phyloP scores from a whole-genome alignment of 805 yeast species.

The Lipomyces sp. region DNA sequence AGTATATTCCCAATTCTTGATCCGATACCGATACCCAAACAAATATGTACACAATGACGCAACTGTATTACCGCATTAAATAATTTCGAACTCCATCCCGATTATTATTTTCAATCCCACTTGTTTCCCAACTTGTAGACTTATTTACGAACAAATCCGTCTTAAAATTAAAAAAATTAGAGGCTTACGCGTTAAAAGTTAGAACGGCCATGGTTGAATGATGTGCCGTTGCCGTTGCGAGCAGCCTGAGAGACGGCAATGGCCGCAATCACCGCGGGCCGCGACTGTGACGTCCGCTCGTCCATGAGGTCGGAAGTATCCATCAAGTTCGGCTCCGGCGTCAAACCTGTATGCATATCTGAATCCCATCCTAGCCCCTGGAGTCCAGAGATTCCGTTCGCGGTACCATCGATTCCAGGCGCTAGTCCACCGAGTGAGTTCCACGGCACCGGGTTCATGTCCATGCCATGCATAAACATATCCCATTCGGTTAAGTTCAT shows the following conservation, averaged over 20 bases:
- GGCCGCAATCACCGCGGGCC: neutral
- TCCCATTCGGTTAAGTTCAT: conserved; percentile 34
- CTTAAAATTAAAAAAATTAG: neutral
- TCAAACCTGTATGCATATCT: conserved; percentile 15
- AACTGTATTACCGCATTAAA: neutral
- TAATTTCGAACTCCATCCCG: neutral
- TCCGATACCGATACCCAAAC: no score
- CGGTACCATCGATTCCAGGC: neutral
- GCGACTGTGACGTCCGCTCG: conserved; percentile 1
- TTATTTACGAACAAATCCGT: neutral
- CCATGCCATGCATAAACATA: conserved; percentile 30
- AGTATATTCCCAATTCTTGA: neutral
- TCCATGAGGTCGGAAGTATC: conserved; percentile 15
- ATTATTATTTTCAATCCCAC: neutral
- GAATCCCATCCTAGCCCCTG: conserved; percentile 14
- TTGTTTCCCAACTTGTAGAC: neutral
- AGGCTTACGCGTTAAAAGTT: neutral
- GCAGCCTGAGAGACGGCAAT: neutral
- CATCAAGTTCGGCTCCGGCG: conserved; percentile 24
- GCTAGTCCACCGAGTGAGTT: neutral
- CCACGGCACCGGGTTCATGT: conserved; percentile 5
- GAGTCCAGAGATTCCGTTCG: neutral
- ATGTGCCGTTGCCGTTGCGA: neutral
- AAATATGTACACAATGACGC: neutral
- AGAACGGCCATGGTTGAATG: neutral